Conservation (phyloP, 306 rosid genomes). For the Arachis hypogaea region DNA sequence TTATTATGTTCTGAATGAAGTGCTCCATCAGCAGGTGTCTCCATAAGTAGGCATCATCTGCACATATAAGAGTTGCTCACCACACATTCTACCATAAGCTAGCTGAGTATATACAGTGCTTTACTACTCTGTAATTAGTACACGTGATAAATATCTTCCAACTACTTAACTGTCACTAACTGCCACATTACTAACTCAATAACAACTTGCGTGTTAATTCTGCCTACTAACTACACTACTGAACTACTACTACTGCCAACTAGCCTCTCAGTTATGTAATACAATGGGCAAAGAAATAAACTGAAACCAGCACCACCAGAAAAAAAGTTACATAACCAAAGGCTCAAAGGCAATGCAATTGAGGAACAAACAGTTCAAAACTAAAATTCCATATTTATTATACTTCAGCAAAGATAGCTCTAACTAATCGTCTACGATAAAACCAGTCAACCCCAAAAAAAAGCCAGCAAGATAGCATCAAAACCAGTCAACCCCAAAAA, state of each 20-base stretch:
- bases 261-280: neutral
- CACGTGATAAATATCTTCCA: too few relatives aligned
- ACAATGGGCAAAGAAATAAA: neutral
- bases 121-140: too few relatives aligned
- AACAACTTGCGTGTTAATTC: too few relatives aligned
- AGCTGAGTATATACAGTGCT: too few relatives aligned
- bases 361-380: neutral
- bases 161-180: conserved; percentile 21
- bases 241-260: too few relatives aligned
- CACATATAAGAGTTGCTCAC: conserved; percentile 26
- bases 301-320: neutral
- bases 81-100: neutral
- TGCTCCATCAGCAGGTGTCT: neutral
- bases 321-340: neutral
- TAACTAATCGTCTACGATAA: neutral
- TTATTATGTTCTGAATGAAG: too few relatives aligned
- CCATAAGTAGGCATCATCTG: conserved; percentile 27
- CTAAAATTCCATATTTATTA: neutral
- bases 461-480: neutral
- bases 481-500: neutral
- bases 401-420: conserved; percentile 11
- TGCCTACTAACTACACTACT: too few relatives aligned
- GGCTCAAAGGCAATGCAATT: neutral
- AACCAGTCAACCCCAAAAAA: neutral
- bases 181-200: conserved; percentile 14